phyloP scores from a whole-genome alignment of 805 yeast species.

The Saccharomycopsis sp. region DNA sequence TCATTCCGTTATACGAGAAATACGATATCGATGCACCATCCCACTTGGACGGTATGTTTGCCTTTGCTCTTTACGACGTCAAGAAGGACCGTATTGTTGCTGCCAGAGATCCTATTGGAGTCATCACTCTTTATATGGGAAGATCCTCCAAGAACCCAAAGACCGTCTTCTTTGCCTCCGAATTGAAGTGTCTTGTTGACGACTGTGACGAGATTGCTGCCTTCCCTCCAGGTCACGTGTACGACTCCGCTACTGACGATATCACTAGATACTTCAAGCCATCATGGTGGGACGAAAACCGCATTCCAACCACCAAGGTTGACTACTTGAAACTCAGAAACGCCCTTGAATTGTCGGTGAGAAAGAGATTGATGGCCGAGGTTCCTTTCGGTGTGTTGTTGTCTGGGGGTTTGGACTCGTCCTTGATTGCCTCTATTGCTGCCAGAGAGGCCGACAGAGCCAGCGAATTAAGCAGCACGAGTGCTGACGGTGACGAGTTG shows the following conservation, averaged over 20 bases:
- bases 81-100: constrained; percentile 83
- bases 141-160: constrained; percentile 59
- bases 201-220: constrained; percentile 90
- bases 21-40: constrained; percentile 88
- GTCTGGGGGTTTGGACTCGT: constrained; percentile 97
- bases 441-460: constrained; percentile 91
- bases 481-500: constrained; percentile 39
- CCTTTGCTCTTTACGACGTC: constrained; percentile 85
- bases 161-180: constrained; percentile 87
- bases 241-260: constrained; percentile 85
- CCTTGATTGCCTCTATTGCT: constrained; percentile 93
- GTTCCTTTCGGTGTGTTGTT: constrained; percentile 97
- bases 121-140: constrained; percentile 95
- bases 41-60: constrained; percentile 95
- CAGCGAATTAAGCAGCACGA: constrained; percentile 32
- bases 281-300: constrained; percentile 83
- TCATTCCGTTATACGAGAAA: constrained; percentile 85
- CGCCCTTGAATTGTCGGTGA: constrained; percentile 85
- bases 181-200: constrained; percentile 86
- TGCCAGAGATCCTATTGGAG: constrained; percentile 98
- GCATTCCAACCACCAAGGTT: constrained; percentile 69
- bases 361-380: constrained; percentile 99
- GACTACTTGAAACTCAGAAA: constrained; percentile 70
- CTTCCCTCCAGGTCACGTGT: constrained; percentile 98
- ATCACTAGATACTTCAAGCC: constrained; percentile 87